Evolutionary conservation across 2,329 filamentous ascomycete genomes (phyloP).

Genomic region (Aspergillus sp.): DNA sequence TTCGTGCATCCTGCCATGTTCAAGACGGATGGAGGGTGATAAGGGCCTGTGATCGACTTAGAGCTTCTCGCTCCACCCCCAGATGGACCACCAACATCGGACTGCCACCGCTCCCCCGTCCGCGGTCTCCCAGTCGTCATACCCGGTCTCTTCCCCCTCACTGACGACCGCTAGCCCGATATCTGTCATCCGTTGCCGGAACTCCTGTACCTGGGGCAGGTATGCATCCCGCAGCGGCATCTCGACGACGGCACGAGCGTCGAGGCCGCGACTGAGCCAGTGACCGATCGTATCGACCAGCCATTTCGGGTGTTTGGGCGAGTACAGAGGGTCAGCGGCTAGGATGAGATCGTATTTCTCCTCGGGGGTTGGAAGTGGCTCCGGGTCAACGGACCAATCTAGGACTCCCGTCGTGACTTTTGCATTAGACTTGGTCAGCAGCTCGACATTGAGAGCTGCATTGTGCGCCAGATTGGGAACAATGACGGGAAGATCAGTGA

Average conservation of each 20-base stretch:
- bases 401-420: slow-evolving; percentile 63
- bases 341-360: slow-evolving; percentile 65
- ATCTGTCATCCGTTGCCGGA: slow-evolving; percentile 61
- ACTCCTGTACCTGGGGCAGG: slow-evolving; percentile 59
- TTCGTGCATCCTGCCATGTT: slow-evolving; percentile 17
- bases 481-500: slow-evolving; percentile 85
- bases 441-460: slow-evolving; percentile 59
- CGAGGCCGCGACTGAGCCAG: slow-evolving; percentile 60
- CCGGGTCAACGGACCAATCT: slow-evolving; percentile 61
- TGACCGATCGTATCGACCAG: slow-evolving; percentile 68
- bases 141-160: slow-evolving; percentile 46
- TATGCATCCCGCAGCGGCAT: slow-evolving; percentile 75
- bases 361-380: slow-evolving; percentile 27
- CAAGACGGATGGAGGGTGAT: not conserved
- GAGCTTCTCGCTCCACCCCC: slow-evolving; percentile 43
- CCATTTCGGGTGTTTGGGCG: slow-evolving; percentile 74
- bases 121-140: slow-evolving; percentile 48
- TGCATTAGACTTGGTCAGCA: slow-evolving; percentile 58
- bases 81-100: slow-evolving; percentile 50
- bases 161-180: slow-evolving; percentile 55
- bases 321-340: slow-evolving; percentile 84
- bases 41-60: slow-evolving; percentile 10
- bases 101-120: slow-evolving; percentile 44
- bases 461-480: slow-evolving; percentile 73
- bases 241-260: slow-evolving; percentile 72